Evolutionary conservation across 345 rosid species (phyloP).

Genomic region (Raphanus sativus): DNA sequence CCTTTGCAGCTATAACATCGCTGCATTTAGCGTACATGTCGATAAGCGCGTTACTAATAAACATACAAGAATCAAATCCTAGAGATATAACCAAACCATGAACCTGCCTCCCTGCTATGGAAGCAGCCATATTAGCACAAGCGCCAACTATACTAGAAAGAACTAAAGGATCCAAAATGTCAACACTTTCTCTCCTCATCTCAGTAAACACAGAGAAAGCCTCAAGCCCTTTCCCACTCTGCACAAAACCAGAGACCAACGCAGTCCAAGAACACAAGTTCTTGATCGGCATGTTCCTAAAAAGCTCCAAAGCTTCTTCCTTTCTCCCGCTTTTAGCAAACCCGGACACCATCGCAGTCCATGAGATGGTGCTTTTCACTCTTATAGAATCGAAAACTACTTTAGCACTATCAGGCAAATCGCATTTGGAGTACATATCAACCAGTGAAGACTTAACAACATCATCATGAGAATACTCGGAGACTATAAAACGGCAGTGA

Average conservation of each 20-base stretch:
- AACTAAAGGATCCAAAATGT: slow-evolving; percentile 70
- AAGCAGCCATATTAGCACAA: slow-evolving; percentile 64
- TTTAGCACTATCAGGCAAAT: slow-evolving; percentile 44
- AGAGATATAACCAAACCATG: slow-evolving; percentile 55
- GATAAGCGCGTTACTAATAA: slow-evolving; percentile 63
- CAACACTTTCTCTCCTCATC: slow-evolving; percentile 71
- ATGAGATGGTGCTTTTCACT: slow-evolving; percentile 50
- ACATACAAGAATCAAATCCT: slow-evolving; percentile 63
- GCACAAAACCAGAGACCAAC: slow-evolving; percentile 73
- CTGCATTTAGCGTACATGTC: slow-evolving; percentile 92
- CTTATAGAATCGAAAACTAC: slow-evolving; percentile 55
- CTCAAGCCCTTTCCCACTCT: slow-evolving; percentile 62
- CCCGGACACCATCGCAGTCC: slow-evolving; percentile 66
- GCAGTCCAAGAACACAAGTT: slow-evolving; percentile 72
- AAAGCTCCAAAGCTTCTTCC: slow-evolving; percentile 53
- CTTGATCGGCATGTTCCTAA: slow-evolving; percentile 42
- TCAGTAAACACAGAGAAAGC: slow-evolving; percentile 51
- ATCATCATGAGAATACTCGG: slow-evolving; percentile 52
- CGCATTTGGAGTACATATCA: slow-evolving; percentile 76
- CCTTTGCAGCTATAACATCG: slow-evolving; percentile 57
- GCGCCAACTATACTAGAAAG: slow-evolving; percentile 74
- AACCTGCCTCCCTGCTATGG: slow-evolving; percentile 65
- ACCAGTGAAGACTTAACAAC: slow-evolving; percentile 74
- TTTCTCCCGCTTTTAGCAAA: slow-evolving; percentile 68
- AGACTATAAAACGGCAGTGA: slow-evolving; percentile 51